Conservation (phyloP, 2,329 filamentous ascomycete species). For the Trichoderma polysporum region DNA sequence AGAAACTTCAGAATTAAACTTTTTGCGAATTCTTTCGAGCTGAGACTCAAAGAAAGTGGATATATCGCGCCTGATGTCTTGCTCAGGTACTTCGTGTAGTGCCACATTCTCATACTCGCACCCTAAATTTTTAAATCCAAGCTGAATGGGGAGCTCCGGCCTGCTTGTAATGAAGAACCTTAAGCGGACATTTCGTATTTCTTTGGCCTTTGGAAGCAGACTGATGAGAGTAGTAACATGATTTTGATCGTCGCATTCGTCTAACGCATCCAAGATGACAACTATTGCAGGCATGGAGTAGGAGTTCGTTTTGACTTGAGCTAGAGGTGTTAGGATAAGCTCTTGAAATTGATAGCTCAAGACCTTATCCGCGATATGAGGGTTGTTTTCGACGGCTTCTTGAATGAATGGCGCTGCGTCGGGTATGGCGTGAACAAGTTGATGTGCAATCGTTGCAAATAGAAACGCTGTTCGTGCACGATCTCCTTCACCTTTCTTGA, state of each 20-base stretch:
- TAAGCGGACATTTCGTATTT: neutral
- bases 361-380: too few relatives aligned
- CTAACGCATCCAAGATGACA: neutral
- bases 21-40: neutral
- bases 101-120: neutral
- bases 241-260: neutral
- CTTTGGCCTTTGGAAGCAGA: neutral
- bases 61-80: neutral
- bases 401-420: too few relatives aligned
- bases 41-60: neutral
- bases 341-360: too few relatives aligned
- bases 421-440: too few relatives aligned
- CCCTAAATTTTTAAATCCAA: neutral
- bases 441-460: too few relatives aligned
- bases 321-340: too few relatives aligned
- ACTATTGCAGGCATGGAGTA: neutral
- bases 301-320: too few relatives aligned
- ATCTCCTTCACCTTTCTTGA: too few relatives aligned
- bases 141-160: neutral
- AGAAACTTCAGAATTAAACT: neutral
- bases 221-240: neutral
- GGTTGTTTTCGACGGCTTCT: too few relatives aligned
- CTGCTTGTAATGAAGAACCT: neutral
- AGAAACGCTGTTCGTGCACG: too few relatives aligned
- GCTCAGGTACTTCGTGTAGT: neutral